Conservation (phyloP, 306 rosid genomes). For the Castanopsis chinensis region DNA sequence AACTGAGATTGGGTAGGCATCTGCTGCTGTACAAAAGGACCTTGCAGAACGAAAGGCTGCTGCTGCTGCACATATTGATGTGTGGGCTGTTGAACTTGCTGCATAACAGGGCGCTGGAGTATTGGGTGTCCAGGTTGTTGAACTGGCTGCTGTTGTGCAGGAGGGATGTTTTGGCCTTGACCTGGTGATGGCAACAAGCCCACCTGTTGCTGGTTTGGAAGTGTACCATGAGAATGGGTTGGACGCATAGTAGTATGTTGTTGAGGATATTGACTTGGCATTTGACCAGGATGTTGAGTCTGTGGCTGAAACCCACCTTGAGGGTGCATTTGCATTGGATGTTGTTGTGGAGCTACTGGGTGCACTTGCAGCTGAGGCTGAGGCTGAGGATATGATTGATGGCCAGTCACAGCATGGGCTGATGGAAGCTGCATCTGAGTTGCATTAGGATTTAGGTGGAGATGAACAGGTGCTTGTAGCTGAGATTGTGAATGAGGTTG, state of each 20-base stretch:
- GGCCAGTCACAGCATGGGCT: slow-evolving; percentile 59
- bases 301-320: slow-evolving; percentile 55
- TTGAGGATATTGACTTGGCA: slow-evolving; percentile 63
- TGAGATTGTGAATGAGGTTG: slow-evolving; percentile 61
- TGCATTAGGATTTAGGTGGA: slow-evolving; percentile 39
- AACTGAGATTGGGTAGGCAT: slow-evolving; percentile 46
- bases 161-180: slow-evolving; percentile 53
- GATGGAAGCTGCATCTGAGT: slow-evolving; percentile 57
- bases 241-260: slow-evolving; percentile 62
- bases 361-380: slow-evolving; percentile 55
- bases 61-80: slow-evolving; percentile 49
- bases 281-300: slow-evolving; percentile 47
- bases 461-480: slow-evolving; percentile 42
- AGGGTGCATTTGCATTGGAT: slow-evolving; percentile 38
- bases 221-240: slow-evolving; percentile 49
- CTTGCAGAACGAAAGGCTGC: slow-evolving; percentile 28
- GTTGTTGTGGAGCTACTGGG: slow-evolving; percentile 56
- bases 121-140: slow-evolving; percentile 60
- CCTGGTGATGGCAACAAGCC: slow-evolving; percentile 55
- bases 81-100: slow-evolving; percentile 45
- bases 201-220: slow-evolving; percentile 66
- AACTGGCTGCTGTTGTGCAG: slow-evolving; percentile 52
- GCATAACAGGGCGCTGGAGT: slow-evolving; percentile 58
- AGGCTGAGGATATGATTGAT: slow-evolving; percentile 45
- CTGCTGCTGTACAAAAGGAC: slow-evolving; percentile 52